Percentiles rank a stretch among this genome's conserved stretches.
Evolutionary conservation across 306 rosid genomes (phyloP).

Genomic region (Sindora glabra): DNA sequence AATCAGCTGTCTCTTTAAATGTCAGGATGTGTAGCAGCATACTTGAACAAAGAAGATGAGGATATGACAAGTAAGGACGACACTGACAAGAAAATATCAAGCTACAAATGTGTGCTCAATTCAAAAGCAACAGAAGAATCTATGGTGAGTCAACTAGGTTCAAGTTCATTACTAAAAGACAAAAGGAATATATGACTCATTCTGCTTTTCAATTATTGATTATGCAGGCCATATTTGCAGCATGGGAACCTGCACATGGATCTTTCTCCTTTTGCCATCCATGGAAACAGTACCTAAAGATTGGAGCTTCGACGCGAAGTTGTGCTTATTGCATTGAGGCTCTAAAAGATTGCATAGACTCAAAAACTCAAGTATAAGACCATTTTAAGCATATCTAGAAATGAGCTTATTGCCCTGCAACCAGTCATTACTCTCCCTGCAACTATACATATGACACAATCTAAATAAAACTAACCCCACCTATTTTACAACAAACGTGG

Average conservation of each 20-base stretch:
- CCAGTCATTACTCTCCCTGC: too few species aligned
- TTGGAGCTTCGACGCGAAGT: slow-evolving; percentile 31
- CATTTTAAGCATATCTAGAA: too few species aligned
- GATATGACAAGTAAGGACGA: not conserved
- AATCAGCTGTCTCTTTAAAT: not conserved
- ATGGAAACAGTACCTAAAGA: slow-evolving; percentile 36
- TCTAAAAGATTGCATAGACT: slow-evolving; percentile 31
- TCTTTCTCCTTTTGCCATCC: slow-evolving; percentile 41
- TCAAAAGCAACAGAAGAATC: slow-evolving; percentile 35
- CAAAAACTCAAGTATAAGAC: slow-evolving; percentile 15
- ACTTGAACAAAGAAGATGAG: slow-evolving; percentile 3
- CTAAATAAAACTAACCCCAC: too few species aligned
- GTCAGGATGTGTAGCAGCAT: slow-evolving; percentile 23
- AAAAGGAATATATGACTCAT: not conserved
- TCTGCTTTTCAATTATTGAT: not conserved
- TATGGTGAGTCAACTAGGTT: slow-evolving; percentile 18
- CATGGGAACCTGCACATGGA: slow-evolving; percentile 51
- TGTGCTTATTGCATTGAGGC: slow-evolving; percentile 49
- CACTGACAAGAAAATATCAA: slow-evolving; percentile 6
- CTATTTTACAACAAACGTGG: too few species aligned
- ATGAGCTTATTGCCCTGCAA: too few species aligned
- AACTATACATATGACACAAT: too few species aligned
- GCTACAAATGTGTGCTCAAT: slow-evolving; percentile 31
- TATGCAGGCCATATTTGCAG: slow-evolving; percentile 40
- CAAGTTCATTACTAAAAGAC: not conserved